These are phyloP conservation scores for Mrakia blollopis DNA, from an alignment of 768 basidiomycete genomes.

Conservation along the genomic window DNA sequence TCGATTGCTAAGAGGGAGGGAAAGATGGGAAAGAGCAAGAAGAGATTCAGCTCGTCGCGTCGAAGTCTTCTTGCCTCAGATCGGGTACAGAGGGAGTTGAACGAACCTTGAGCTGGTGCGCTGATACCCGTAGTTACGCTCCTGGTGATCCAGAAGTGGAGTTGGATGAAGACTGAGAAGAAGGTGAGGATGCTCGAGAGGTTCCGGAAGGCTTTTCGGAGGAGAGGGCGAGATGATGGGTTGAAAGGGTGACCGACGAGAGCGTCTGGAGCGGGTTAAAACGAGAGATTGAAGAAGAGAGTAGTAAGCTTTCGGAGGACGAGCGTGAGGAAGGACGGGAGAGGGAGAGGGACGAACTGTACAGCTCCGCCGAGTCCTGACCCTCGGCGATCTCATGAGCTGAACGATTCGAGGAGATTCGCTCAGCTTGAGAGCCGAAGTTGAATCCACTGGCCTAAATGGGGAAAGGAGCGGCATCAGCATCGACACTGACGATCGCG, in stretches of 20 bases:
- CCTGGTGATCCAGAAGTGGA: neutral
- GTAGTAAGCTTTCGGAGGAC: neutral
- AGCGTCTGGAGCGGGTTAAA: neutral
- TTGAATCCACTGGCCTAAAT: no score
- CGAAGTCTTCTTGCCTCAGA: neutral
- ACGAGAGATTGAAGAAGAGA: neutral
- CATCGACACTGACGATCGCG: no score
- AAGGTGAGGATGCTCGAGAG: constrained; percentile 1
- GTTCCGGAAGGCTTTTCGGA: neutral
- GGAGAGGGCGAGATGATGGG: neutral
- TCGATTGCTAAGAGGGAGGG: neutral
- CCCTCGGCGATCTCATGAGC: no score
- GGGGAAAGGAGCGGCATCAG: no score
- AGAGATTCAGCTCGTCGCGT: no score
- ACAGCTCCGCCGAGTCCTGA: neutral
- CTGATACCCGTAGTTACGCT: neutral
- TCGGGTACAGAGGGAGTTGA: neutral
- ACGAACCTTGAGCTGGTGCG: neutral
- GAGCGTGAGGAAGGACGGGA: neutral
- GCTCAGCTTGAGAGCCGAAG: no score
- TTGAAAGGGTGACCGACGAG: neutral
- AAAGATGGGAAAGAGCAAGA: neutral
- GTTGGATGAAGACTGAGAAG: neutral
- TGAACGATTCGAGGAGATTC: no score
- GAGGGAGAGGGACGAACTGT: neutral